Evolutionary conservation across 306 rosid genomes (phyloP), one percentile per base, ranked within the genome.

Genomic region (Dicorynia guianensis): DNA sequence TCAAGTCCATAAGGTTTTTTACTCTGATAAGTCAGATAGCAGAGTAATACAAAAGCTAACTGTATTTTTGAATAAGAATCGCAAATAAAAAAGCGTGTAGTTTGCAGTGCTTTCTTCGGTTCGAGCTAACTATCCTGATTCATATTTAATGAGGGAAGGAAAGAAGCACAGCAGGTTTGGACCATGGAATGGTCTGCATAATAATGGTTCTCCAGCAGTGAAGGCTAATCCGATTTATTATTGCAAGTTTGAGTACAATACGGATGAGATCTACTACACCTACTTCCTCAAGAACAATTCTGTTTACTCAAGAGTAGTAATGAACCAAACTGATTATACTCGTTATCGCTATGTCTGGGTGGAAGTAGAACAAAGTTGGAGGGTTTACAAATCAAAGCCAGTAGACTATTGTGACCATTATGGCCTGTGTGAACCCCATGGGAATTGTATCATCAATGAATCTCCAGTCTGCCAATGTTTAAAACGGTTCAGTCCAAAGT

Each of bases 101-200:
- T n/a, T n/a, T n/a, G n/a, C n/a, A n/a, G n/a, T n/a, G n/a, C n/a
- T n/a, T n/a, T n/a, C n/a, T n/a, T n/a, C n/a, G n/a, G n/a, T n/a
- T n/a, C n/a, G n/a, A n/a, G n/a, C n/a, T 18, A 57, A 36, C 55
- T 44, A 55, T 36, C 79, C 69, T 1, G 79, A 79, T 12, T 0
- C 9, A 0, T 64, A 42, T 64, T 11, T 67, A 15, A 30, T 30
- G 73, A 30, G n/a, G 13, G 73, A 33, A 14, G 6, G 0, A 0
- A 4, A 36, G 2, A 47, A 49, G 14, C 48, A 13, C 46, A 47
- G 12, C 33, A 17, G 73, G 44, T 19, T 2, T 64, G 70, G 54
- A 43, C 70, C 70, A 0, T 64, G 70, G 70, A 64, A 64, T 67
- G 73, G 59, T 25, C 5, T 60, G 44, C 66, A 4, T 7, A 14